These are phyloP conservation scores for Metarhizium brunneum DNA, from an alignment of 2,329 filamentous ascomycete species.

Conservation along the genomic window DNA sequence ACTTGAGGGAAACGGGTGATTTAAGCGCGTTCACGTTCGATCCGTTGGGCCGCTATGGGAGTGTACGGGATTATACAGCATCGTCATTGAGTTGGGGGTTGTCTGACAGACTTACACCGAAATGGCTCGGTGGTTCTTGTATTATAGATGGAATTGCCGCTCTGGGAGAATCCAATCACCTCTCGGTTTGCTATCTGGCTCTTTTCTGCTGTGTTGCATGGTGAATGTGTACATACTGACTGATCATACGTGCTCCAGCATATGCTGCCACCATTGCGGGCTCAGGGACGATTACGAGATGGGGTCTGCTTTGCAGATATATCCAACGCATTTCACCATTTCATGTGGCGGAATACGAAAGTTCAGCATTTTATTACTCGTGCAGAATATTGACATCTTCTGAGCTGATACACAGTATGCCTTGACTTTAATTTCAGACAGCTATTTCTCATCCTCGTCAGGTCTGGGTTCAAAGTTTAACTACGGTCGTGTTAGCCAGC, in stretches of 20 bases:
- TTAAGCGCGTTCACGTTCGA: too few species aligned
- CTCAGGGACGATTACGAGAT: background rate
- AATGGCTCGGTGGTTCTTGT: background rate
- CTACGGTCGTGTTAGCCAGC: constrained; percentile 24
- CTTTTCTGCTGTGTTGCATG: background rate
- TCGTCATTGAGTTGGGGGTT: background rate
- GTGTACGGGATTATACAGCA: background rate
- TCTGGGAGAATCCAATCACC: constrained; percentile 8
- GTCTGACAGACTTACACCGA: background rate
- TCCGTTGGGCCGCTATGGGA: background rate
- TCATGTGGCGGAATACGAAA: background rate
- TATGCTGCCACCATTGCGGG: background rate
- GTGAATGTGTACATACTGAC: background rate
- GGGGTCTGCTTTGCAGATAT: background rate
- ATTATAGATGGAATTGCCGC: constrained; percentile 19
- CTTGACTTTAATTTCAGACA: background rate
- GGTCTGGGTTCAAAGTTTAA: constrained; percentile 60
- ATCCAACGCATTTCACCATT: background rate
- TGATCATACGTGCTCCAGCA: background rate
- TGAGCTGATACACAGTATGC: background rate
- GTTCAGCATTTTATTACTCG: background rate
- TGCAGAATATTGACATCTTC: background rate
- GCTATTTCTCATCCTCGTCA: constrained; percentile 42
- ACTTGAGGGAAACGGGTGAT: too few species aligned
- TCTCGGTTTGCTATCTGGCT: background rate